Base-by-base conservation (phyloP, 1,284 basidiomycete genomes). In the Microbotryomycetes sp. region DNA sequence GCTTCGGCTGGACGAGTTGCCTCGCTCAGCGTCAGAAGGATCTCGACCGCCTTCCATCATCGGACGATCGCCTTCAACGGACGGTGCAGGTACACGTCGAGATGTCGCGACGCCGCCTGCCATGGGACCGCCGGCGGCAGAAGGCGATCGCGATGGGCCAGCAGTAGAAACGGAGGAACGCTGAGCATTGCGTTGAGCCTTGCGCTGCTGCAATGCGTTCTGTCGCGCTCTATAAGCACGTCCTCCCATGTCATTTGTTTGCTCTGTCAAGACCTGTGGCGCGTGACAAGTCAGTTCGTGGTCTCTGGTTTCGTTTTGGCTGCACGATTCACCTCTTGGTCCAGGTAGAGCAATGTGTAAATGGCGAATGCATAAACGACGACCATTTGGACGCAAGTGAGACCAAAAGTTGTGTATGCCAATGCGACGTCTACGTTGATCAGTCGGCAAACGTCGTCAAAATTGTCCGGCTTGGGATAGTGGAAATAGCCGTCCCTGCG, bases 241-340 rank as follows among this genome's bases (percentile, higher is more conserved):
- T 5, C 57, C 55, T 21, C 64, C 64, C 41, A 62, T 52, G 41
- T 58, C 58, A 54, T 65, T 65, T 18, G 64, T 57, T 41, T 56
- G 58, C 24, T 65, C 64, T 1, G 64, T 65, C 2, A 65, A 52
- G 31, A 57, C 64, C 63, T 64, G 15, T 29, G 11, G 31, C 5
- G 3, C 1, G 16, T 2, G 26, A n/a, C 4, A 28, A n/a, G 7
- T 13, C 15, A n/a, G 5, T 13, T 26, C 9, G 27, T 9, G 15
- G 35, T 7, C 21, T 23, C 29, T 21, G 16, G 48, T 29, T 27
- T 3, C 47, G 21, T 16, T 15, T 16, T 3, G 9, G 2, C 15
- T 23, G 24, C 7, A 3, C 27, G 23, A 67, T 76, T 57, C 67
- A 88, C 87, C 84, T 76, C 75, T 60, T 76, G 75, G 48, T 76